Base-by-base conservation (phyloP, 352 stramenopile species). In the Pythium aquatile region DNA sequence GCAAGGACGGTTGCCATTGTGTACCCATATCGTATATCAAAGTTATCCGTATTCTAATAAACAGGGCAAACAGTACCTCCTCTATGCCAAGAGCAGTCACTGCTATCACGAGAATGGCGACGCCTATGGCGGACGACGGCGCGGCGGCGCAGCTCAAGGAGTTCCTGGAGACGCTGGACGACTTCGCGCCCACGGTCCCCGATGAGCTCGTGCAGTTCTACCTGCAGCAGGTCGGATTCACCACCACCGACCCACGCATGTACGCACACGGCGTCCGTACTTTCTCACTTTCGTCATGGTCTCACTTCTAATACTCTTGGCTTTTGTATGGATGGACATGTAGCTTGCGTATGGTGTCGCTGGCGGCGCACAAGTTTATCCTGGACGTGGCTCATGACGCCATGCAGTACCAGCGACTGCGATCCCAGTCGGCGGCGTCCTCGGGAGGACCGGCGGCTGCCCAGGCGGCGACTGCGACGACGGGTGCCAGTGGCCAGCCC, bases 341-440 rank as follows among this genome's bases (percentile, higher is more conserved):
- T 24, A 93, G 85, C 42, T 75, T 86, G 40, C 76, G 83, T 1
- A 68, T 92, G 63, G 74, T 94, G 33, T 82, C 79, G 26, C 70
- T 94, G 20, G 83, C 72, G 2, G 83, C 81, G 1, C 85, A 94
- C 72, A 92, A 94, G 62, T 85, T 94, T n/a, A 61, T 94, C 32
- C 61, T 92, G 52, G 85, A 94, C 62, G 85, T 92, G 24, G 78
- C 77, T 1, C 85, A 92, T 55, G 85, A 94, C 61, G 73, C 85
- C 13, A 86, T 91, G 80, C 82, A 92, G 71, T 90, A 82, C 66
- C 85, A 92, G 56, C 79, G 83, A 29, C 83, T 92, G 46, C 83
- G 83, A 5, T 65, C 79, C 29, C 74, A 86, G 28, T 57, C 56
- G 3, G 48, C 59, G 6, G 47, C 68, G 2, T 63, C 62, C 16